These are phyloP conservation scores for Plantago major DNA, from an alignment of 257 asterid species.

Conservation along the genomic window DNA sequence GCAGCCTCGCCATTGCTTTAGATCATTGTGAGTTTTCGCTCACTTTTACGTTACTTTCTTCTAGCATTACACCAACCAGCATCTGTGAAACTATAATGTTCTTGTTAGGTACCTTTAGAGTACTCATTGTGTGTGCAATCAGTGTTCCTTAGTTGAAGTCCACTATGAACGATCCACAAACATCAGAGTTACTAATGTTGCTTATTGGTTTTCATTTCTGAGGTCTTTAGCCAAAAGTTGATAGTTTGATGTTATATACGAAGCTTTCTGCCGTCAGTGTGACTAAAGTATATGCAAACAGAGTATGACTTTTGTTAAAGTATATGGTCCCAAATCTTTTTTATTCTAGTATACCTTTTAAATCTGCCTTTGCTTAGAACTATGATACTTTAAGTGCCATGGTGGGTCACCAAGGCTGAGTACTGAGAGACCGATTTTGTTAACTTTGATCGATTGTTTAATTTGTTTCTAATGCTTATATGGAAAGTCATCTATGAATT, in stretches of 20 bases:
- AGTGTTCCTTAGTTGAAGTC: conserved; percentile 8
- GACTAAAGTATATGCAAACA: conserved; percentile 4
- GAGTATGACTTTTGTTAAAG: conserved; percentile 5
- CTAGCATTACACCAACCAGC: background rate
- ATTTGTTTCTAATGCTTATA: background rate
- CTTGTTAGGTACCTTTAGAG: background rate
- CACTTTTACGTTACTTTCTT: background rate
- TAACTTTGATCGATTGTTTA: background rate
- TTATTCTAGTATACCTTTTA: conserved; percentile 9
- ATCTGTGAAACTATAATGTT: background rate
- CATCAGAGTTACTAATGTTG: background rate
- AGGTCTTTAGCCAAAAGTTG: conserved; percentile 2
- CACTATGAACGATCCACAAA: background rate
- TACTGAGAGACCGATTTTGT: background rate
- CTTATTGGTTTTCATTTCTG: conserved; percentile 9
- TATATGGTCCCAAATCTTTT: background rate
- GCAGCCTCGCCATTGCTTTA: conserved; percentile 51
- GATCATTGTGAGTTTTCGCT: conserved; percentile 31
- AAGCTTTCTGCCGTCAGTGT: background rate
- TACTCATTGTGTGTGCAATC: background rate
- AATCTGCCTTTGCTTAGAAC: background rate
- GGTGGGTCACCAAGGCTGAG: background rate
- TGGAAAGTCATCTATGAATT: conserved; percentile 2
- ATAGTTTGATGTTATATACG: background rate
- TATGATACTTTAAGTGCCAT: background rate